A percentile compares a stretch with the other conserved stretches of the same genome.
phyloP scores from a whole-genome alignment of 2,329 filamentous ascomycete genomes.

The Pseudomassariella vexata region DNA sequence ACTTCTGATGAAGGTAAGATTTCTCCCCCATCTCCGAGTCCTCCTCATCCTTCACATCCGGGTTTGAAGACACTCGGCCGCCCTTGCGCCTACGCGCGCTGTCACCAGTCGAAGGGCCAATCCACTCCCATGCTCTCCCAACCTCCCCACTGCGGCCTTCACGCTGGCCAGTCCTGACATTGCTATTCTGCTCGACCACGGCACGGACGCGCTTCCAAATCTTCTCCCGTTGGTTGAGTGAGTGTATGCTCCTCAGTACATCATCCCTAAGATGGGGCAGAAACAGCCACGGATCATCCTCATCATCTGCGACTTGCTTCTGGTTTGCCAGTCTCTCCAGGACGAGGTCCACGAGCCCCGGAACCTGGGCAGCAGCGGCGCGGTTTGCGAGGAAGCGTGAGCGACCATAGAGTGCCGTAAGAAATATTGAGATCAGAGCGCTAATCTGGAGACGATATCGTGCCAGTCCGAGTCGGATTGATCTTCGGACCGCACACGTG shows the following conservation, averaged over 20 bases:
- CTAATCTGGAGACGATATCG: slow-evolving; percentile 82
- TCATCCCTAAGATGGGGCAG: slow-evolving; percentile 89
- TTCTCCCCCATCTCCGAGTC: slow-evolving; percentile 13
- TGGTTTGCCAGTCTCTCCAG: slow-evolving; percentile 78
- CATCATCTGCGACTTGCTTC: slow-evolving; percentile 63
- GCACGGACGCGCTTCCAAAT: slow-evolving; percentile 79
- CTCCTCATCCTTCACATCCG: slow-evolving; percentile 31
- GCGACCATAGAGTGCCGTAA: slow-evolving; percentile 56
- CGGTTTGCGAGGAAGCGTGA: slow-evolving; percentile 56
- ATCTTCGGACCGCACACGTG: slow-evolving; percentile 73
- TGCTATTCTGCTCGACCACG: slow-evolving; percentile 90
- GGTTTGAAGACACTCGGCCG: slow-evolving; percentile 42
- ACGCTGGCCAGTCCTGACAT: slow-evolving; percentile 72
- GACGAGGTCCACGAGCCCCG: slow-evolving; percentile 76
- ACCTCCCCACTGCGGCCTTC: slow-evolving; percentile 61
- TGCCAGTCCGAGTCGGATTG: slow-evolving; percentile 74
- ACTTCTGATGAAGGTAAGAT: slow-evolving; percentile 27
- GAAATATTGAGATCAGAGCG: slow-evolving; percentile 48
- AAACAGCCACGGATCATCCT: slow-evolving; percentile 75
- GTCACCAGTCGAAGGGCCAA: slow-evolving; percentile 49
- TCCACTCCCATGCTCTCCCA: slow-evolving; percentile 65
- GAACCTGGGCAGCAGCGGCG: slow-evolving; percentile 67
- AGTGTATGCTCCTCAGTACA: slow-evolving; percentile 77
- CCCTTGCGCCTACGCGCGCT: slow-evolving; percentile 42
- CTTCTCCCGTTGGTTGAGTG: slow-evolving; percentile 66